These are phyloP conservation scores for Aspergillus flavus DNA, from an alignment of 2,329 filamentous ascomycete species.

Conservation along the genomic window DNA sequence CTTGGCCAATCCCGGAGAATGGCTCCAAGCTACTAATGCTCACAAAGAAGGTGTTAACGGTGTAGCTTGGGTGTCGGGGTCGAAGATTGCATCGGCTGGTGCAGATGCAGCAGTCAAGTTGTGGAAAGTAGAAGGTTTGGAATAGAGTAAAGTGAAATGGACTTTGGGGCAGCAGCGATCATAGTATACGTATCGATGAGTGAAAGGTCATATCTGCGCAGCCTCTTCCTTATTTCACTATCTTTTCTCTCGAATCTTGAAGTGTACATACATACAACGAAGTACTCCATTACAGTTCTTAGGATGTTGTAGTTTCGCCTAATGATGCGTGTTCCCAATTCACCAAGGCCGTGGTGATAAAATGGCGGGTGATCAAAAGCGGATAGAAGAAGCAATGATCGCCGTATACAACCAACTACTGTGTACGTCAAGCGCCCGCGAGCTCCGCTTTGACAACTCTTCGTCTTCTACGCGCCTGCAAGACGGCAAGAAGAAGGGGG, in stretches of 20 bases:
- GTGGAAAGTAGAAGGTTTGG: slow-evolving; percentile 69
- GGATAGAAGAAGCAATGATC: slow-evolving; percentile 3
- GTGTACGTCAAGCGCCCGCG: background rate
- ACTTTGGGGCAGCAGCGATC: background rate
- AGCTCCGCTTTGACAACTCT: background rate
- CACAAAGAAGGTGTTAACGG: slow-evolving; percentile 96
- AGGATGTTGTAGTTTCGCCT: too few relatives aligned
- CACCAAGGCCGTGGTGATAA: background rate
- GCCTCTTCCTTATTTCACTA: background rate
- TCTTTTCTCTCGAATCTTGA: too few relatives aligned
- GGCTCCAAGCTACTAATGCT: slow-evolving; percentile 81
- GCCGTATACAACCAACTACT: background rate
- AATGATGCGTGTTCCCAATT: background rate
- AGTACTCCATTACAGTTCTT: too few relatives aligned
- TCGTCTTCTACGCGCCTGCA: background rate
- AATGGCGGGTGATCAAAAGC: background rate
- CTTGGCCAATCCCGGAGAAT: slow-evolving; percentile 76
- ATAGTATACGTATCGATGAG: background rate
- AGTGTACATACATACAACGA: too few relatives aligned
- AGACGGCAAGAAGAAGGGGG: slow-evolving; percentile 1
- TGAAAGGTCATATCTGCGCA: background rate
- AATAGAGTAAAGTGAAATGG: slow-evolving; percentile 23
- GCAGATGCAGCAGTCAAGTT: slow-evolving; percentile 90
- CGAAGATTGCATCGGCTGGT: slow-evolving; percentile 75
- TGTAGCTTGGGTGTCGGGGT: slow-evolving; percentile 73